Conservation (phyloP, 1,284 basidiomycete genomes). For the Cerioporus squamosus region DNA sequence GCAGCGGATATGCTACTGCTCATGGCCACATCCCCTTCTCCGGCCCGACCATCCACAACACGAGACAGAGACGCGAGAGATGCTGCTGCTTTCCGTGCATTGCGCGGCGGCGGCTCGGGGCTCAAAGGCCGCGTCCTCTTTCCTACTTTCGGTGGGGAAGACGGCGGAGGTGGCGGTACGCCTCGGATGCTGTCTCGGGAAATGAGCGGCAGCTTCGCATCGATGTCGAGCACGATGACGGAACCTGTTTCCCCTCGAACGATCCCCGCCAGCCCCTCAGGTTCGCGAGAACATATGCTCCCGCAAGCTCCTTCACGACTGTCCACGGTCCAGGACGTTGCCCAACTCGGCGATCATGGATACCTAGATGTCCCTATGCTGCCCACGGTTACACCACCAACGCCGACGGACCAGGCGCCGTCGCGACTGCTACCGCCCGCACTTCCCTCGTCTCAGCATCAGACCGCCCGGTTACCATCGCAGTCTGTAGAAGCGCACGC, state of each 20-base stretch:
- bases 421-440: slow-evolving; percentile 32
- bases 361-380: slow-evolving; percentile 23
- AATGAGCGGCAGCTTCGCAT: slow-evolving; percentile 35
- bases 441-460: slow-evolving; percentile 34
- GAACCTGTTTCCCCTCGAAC: slow-evolving; percentile 29
- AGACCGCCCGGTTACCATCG: slow-evolving; percentile 6
- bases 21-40: slow-evolving; percentile 80
- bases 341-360: slow-evolving; percentile 1
- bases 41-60: slow-evolving; percentile 57
- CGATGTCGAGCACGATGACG: slow-evolving; percentile 29
- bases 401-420: slow-evolving; percentile 36
- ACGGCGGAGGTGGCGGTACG: slow-evolving; percentile 20
- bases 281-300: not conserved
- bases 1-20: slow-evolving; percentile 81
- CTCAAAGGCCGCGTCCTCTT: slow-evolving; percentile 74
- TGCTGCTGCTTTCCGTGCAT: slow-evolving; percentile 53
- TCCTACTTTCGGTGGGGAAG: slow-evolving; percentile 38
- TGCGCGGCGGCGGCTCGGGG: slow-evolving; percentile 49
- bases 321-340: slow-evolving; percentile 2
- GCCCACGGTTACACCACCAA: slow-evolving; percentile 41
- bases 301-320: slow-evolving; percentile 2
- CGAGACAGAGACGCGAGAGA: slow-evolving; percentile 56
- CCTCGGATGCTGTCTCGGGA: slow-evolving; percentile 34
- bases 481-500: slow-evolving; percentile 12
- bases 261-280: slow-evolving; percentile 11